Evolutionary conservation across 345 rosid genomes (phyloP), one percentile per base, ranked within the genome.

Genomic region (Boechera divaricarpa): DNA sequence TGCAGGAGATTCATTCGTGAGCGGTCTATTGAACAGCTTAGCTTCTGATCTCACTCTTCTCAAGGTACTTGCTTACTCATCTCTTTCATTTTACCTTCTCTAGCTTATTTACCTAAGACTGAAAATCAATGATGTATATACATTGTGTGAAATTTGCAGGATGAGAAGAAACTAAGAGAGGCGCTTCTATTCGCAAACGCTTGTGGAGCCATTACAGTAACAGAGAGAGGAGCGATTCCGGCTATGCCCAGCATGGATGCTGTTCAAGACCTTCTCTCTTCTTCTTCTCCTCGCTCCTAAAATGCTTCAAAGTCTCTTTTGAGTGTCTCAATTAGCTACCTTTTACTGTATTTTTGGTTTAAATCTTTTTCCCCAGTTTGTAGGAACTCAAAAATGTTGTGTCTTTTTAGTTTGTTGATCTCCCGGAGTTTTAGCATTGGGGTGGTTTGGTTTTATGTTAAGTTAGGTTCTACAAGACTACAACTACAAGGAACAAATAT

Each of bases 181-280:
- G 95, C 95, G 11, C 91, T 96, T 57, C 59, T 72, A 0, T 96
- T 93, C 10, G 97, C 95, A 11, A 96, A 96, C 62, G 97, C 85
- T 36, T 93, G 98, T 44, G 99, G 96, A 6, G 97, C 97, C 15
- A 80, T 85, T 59, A 88, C 98, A 0, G 99, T 91, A 38, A 96
- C 89, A 38, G 89, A 86, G 83, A 87, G 95, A 80, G 99, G 99
- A 54, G 99, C 99, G 0, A 96, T 96, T 80, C 99, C 99, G 10
- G 91, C 96, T 0, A 79, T 96, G 60, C 99, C 99, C 15, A 84
- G 95, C 21, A 90, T 78, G 82, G 67, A 84, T 64, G 90, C 90
- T 9, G 97, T 88, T 73, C 85, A 79, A 56, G 71, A 87, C 5
- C 86, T 89, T 74, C 38, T 90, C 28, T 21, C 74, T 1, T 11